Evolutionary conservation across 192 early-diverging fungal species (phyloP), one percentile per base, ranked within the genome.

Genomic region (Spizellomyces punctatus): DNA sequence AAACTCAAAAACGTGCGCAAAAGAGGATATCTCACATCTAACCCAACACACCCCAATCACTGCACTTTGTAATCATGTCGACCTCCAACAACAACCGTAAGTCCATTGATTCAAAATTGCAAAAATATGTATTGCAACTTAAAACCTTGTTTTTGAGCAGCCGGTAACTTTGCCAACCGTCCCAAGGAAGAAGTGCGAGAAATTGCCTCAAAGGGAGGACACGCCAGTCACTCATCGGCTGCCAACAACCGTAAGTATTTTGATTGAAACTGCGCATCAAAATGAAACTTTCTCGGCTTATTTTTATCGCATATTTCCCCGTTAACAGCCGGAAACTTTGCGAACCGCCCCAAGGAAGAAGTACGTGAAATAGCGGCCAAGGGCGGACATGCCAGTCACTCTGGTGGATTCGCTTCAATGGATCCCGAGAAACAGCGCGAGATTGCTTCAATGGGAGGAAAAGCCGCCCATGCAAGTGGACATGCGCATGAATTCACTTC

Each of bases 311-410:
- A 36, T n/a, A n/a, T n/a, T 36, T 36, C 27, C 27, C 27, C 27
- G n/a, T n/a, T 36, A 36, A 0, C 27, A 36, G 27, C 75, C 47
- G 77, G 77, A 50, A 78, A 78, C 65, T 78, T 78, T 65, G 77
- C 77, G 16, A 78, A 78, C 69, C 77, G 77, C 45, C 27, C 63
- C 36, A 80, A 72, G 48, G 78, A 80, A n/a, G 78, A 80, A 55
- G 78, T 78, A 6, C 57, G 49, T 50, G 78, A 41, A 2, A 56
- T 62, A 19, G 78, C 76, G 12, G 47, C 66, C 42, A 77, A 80
- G 48, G 78, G 78, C 5, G 76, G 78, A 17, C 16, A 69, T 16
- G 54, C 76, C 43, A 74, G 68, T 59, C 76, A 68, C 63, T 17
- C 61, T 65, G 76, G 76, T 22, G 78, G 78, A n/a, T 81, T 81